Evolutionary conservation across 352 stramenopile species (phyloP).

Genomic region (Phytophthora hibernalis): DNA sequence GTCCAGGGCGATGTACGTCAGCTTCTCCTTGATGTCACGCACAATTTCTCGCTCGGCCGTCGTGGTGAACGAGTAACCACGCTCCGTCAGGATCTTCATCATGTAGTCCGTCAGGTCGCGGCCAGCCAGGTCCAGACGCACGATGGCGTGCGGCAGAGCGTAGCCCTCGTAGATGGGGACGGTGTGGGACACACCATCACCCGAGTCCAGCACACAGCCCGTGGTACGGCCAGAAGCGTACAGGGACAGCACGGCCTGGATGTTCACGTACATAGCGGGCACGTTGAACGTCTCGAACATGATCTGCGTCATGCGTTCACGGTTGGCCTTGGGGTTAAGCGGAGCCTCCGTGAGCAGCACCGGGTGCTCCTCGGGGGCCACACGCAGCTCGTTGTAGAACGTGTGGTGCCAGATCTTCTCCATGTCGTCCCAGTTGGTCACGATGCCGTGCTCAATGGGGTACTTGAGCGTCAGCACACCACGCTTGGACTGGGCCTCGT

Average conservation of each 20-base stretch:
- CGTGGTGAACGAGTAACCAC: conserved; percentile 95
- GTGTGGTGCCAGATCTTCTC: conserved; percentile 99
- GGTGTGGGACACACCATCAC: conserved; percentile 94
- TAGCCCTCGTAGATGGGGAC: conserved; percentile 97
- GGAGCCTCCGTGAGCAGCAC: conserved; percentile 95
- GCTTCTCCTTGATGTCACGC: conserved; percentile 97
- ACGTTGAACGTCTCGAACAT: conserved; percentile 98
- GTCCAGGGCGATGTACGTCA: conserved; percentile 96
- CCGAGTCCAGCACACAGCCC: conserved; percentile 95
- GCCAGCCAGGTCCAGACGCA: conserved; percentile 94
- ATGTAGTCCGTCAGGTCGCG: conserved; percentile 96
- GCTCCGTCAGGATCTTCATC: conserved; percentile 97
- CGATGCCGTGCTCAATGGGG: conserved; percentile 99
- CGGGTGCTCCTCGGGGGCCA: conserved; percentile 96
- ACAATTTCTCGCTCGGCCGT: conserved; percentile 96
- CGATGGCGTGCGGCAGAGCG: conserved; percentile 95
- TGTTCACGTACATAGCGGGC: conserved; percentile 96
- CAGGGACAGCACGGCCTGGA: conserved; percentile 93
- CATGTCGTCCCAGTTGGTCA: conserved; percentile 99
- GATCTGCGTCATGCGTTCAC: conserved; percentile 95
- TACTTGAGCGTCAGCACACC: conserved; percentile 96
- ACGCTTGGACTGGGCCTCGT: conserved; percentile 94
- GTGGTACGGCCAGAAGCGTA: conserved; percentile 96
- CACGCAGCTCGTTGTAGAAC: conserved; percentile 98
- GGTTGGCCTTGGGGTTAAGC: conserved; percentile 94